Evolutionary conservation across 2,329 filamentous ascomycete genomes (phyloP).

Genomic region (Microcyclosporella mali): DNA sequence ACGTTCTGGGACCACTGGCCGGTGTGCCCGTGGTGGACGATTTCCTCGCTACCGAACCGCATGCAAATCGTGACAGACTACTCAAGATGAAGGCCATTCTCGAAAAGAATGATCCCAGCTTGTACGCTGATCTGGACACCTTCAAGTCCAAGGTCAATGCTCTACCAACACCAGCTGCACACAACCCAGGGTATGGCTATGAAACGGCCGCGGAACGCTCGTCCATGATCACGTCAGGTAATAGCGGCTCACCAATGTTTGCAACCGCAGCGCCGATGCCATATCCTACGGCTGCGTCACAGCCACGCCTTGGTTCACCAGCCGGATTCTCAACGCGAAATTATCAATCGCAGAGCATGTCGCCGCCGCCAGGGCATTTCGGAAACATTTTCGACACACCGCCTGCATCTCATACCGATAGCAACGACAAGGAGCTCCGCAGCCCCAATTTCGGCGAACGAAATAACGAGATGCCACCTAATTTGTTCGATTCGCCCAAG

Average conservation of each 20-base stretch:
- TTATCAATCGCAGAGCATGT: slow-evolving; percentile 11
- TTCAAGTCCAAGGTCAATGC: slow-evolving; percentile 21
- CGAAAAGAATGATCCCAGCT: slow-evolving; percentile 16
- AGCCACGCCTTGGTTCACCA: slow-evolving; percentile 25
- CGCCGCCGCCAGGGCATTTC: slow-evolving; percentile 21
- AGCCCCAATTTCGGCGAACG: slow-evolving; percentile 12
- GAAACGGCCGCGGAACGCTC: slow-evolving; percentile 15
- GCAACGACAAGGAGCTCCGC: slow-evolving; percentile 9
- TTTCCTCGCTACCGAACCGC: slow-evolving; percentile 24
- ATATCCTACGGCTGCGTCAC: slow-evolving; percentile 9
- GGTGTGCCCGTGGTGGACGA: slow-evolving; percentile 22
- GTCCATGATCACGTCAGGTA: slow-evolving; percentile 16
- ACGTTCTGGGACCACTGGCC: slow-evolving; percentile 22
- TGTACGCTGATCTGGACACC: slow-evolving; percentile 16
- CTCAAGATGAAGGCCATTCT: slow-evolving; percentile 21
- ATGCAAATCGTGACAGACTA: slow-evolving; percentile 23
- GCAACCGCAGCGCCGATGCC: slow-evolving; percentile 16
- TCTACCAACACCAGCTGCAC: slow-evolving; percentile 19
- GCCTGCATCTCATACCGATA: slow-evolving; percentile 8
- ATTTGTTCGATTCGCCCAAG: slow-evolving; percentile 31
- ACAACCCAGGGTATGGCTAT: slow-evolving; percentile 14
- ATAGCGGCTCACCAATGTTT: slow-evolving; percentile 26
- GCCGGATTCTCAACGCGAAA: slow-evolving; percentile 19
- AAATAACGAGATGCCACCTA: slow-evolving; percentile 17
- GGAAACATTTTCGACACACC: slow-evolving; percentile 28